These are phyloP conservation scores for Lizonia empirigonia DNA, from an alignment of 2,329 filamentous ascomycete genomes.

Conservation along the genomic window DNA sequence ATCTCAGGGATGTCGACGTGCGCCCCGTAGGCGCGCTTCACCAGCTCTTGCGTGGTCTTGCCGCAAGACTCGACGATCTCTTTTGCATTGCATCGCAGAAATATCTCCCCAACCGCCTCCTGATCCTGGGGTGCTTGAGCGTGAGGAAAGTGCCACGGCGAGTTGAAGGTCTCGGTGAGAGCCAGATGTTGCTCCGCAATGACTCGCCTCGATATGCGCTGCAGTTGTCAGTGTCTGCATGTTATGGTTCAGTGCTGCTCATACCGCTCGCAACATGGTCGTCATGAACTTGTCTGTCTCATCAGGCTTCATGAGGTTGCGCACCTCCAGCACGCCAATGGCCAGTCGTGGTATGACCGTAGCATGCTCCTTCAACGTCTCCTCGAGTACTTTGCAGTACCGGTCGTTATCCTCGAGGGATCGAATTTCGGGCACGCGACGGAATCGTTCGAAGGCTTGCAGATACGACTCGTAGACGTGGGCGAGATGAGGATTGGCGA, in stretches of 20 bases:
- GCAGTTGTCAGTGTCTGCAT: not conserved
- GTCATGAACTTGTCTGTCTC: slow-evolving; percentile 96
- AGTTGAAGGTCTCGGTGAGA: slow-evolving; percentile 90
- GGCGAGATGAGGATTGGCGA: slow-evolving; percentile 92
- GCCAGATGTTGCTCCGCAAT: slow-evolving; percentile 98
- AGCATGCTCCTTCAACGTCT: slow-evolving; percentile 84
- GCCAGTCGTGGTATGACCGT: slow-evolving; percentile 92
- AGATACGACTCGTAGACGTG: slow-evolving; percentile 98
- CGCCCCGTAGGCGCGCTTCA: slow-evolving; percentile 74
- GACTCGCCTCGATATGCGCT: slow-evolving; percentile 93
- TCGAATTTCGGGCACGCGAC: slow-evolving; percentile 81
- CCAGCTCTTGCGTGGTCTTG: slow-evolving; percentile 73
- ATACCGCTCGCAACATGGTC: slow-evolving; percentile 83
- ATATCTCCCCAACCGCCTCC: slow-evolving; percentile 94
- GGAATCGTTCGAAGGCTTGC: slow-evolving; percentile 89
- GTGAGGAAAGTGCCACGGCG: slow-evolving; percentile 85
- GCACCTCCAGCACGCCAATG: slow-evolving; percentile 92
- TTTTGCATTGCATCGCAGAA: slow-evolving; percentile 87
- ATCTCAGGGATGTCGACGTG: slow-evolving; percentile 78
- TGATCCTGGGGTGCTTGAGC: slow-evolving; percentile 67
- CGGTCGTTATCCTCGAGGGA: slow-evolving; percentile 86
- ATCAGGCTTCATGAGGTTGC: slow-evolving; percentile 76
- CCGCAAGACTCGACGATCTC: slow-evolving; percentile 88
- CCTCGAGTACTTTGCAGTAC: slow-evolving; percentile 79
- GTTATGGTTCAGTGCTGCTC: slow-evolving; percentile 29